Evolutionary conservation across 2,329 filamentous ascomycete genomes (phyloP), one percentile per base, ranked within the genome.

Genomic region (Exophiala sideris): DNA sequence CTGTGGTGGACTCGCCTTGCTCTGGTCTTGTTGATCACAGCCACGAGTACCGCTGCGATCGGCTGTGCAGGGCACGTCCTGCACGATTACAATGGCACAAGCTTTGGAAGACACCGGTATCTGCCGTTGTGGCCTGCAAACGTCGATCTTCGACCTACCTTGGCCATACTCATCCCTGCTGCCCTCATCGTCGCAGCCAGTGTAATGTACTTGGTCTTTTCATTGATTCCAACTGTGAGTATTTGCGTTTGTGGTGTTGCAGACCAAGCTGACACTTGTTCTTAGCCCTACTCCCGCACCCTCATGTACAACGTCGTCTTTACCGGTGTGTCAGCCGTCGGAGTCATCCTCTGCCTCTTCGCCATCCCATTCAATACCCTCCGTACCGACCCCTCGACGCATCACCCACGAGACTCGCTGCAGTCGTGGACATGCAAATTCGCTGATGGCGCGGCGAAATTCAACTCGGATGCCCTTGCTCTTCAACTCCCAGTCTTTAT

Each of bases 91-190:
- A 67, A 67, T 11, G 50, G 56, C 11, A 75, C 73, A 3, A 64
- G 64, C n/a, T 58, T 66, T 16, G 73, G 67, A 54, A 64, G 65
- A 7, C 56, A 62, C 18, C 62, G 65, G 12, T 66, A 68, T 39
- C 61, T 76, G 5, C 64, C 67, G 18, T 64, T 76, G 1, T 76
- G 73, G 73, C 73, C 73, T 3, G 50, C 68, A 51, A 70, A 74
- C 52, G 59, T 75, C 44, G 72, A 76, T 54, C 32, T 72, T 9
- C 68, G 70, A 18, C 72, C 72, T 10, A 71, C 70, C 0, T 63
- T 70, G 14, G 70, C 68, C 12, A 58, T 69, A 0, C 55, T 76
- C 33, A 61, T 67, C 2, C 70, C 70, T 42, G 71, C 70, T 5
- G 64, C 64, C n/a, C 63, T 76, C 5, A 65, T 74, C 39, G 60